These are phyloP conservation scores for Kalmusia sp. DNA, from an alignment of 2,329 filamentous ascomycete genomes.

Conservation along the genomic window DNA sequence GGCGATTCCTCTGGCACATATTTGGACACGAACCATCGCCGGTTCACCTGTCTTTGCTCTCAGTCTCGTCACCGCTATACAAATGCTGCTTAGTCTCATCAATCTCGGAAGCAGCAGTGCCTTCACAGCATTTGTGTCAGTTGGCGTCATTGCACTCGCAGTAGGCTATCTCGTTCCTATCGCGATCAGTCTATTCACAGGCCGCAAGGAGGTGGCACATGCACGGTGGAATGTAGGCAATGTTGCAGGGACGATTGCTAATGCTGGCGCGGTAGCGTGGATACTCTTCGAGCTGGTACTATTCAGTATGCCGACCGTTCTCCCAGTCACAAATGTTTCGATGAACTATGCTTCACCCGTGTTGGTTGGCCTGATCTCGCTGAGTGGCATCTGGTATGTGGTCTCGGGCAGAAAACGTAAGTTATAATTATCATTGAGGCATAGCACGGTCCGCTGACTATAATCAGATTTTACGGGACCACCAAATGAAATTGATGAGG, in stretches of 20 bases:
- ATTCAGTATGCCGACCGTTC: constrained; percentile 61
- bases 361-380: constrained; percentile 57
- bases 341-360: constrained; percentile 67
- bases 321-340: constrained; percentile 60
- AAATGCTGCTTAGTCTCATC: constrained; percentile 59
- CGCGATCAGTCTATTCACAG: constrained; percentile 53
- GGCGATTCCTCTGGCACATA: constrained; percentile 49
- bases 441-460: background rate
- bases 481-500: background rate
- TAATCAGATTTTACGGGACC: background rate
- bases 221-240: constrained; percentile 58
- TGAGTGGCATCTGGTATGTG: constrained; percentile 1
- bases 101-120: constrained; percentile 57
- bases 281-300: constrained; percentile 54
- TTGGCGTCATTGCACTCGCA: constrained; percentile 64
- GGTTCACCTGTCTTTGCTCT: constrained; percentile 50
- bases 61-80: constrained; percentile 52
- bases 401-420: constrained; percentile 1
- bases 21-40: constrained; percentile 35
- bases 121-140: constrained; percentile 59
- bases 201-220: constrained; percentile 53
- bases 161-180: constrained; percentile 65
- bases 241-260: constrained; percentile 53
- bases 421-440: background rate
- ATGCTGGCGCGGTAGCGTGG: constrained; percentile 58